Base-by-base conservation (phyloP, 371 early-diverging fungal genomes). In the Mycotypha africana region DNA sequence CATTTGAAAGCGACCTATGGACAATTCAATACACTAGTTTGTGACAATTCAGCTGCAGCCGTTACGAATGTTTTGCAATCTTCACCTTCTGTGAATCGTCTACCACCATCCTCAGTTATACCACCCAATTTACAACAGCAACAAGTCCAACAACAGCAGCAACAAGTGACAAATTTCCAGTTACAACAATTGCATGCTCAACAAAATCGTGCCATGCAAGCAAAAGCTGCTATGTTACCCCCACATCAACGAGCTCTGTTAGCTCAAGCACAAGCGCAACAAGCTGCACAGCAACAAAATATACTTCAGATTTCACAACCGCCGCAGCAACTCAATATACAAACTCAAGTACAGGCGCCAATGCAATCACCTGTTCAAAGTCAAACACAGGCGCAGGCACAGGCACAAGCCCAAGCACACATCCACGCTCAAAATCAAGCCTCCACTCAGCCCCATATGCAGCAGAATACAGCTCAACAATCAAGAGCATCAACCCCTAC, bases 1-100 rank as follows among this genome's bases (percentile, higher is more conserved):
- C 74, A 75, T 42, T 47, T 81, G 14, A 81, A 81, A 46, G 63
- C 70, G 2, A 67, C 67, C 11, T 81, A 78, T 47, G 72, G 74
- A 0, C 58, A 60, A 25, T 70, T 71, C 37, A 81, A 76, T 39
- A 67, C 56, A 4, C 35, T 81, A 16, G 40, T 75, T 10, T 78
- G 72, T 45, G 81, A 80, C 32, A 73, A 73, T 31, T 71, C 75
- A 8, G 64, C 68, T 11, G n/a, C n/a, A n/a, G n/a, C n/a, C n/a
- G n/a, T n/a, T n/a, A 60, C 68, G 12, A 76, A 74, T 8, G 62
- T 67, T n/a, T 58, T 67, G 9, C 68, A 71, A 23, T 62, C 68
- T 14, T 70, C 76, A 5, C 70, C 75, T 6, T 67, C 65, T 17
- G 67, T 67, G 1, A 58, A 61, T 5, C 71, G 74, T 9, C 41